phyloP scores from a whole-genome alignment of 768 basidiomycete species.

The Suillus subluteus region DNA sequence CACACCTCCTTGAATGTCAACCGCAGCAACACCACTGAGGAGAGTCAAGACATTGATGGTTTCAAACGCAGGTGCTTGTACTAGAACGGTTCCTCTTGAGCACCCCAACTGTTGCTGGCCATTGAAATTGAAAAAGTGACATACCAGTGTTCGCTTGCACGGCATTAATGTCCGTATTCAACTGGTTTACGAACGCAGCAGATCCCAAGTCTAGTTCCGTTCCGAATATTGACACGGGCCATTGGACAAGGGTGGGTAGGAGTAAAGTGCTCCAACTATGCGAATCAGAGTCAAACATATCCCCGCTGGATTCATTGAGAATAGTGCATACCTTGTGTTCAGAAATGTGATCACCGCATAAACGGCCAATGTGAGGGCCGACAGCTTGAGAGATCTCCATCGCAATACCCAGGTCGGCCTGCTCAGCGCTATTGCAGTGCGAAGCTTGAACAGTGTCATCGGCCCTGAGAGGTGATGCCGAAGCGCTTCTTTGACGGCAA shows the following conservation, averaged over 20 bases:
- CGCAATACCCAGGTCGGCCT: background rate
- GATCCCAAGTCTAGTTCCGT: constrained; percentile 3
- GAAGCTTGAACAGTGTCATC: constrained; percentile 4
- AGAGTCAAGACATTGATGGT: background rate
- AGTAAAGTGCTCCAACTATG: constrained; percentile 8
- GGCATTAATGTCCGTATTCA: background rate
- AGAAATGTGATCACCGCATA: background rate
- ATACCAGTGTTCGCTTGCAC: accelerated
- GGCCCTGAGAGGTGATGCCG: background rate
- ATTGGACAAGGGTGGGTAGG: background rate
- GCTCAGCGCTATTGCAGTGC: constrained; percentile 5
- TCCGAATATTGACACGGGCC: background rate
- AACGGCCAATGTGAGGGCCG: background rate
- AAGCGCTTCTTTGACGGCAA: background rate
- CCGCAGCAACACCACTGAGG: background rate
- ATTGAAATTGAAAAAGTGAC: background rate
- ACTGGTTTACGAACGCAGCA: background rate
- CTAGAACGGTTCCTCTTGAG: background rate
- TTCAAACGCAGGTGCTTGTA: background rate
- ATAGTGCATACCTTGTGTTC: background rate
- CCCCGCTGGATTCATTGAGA: background rate
- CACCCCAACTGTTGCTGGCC: no score
- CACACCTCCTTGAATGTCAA: background rate
- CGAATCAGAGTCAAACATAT: background rate
- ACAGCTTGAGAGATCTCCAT: background rate